Percentiles rank a stretch among this genome's conserved stretches.
Conservation (phyloP, 345 rosid species). For the Turnera subulata region DNA sequence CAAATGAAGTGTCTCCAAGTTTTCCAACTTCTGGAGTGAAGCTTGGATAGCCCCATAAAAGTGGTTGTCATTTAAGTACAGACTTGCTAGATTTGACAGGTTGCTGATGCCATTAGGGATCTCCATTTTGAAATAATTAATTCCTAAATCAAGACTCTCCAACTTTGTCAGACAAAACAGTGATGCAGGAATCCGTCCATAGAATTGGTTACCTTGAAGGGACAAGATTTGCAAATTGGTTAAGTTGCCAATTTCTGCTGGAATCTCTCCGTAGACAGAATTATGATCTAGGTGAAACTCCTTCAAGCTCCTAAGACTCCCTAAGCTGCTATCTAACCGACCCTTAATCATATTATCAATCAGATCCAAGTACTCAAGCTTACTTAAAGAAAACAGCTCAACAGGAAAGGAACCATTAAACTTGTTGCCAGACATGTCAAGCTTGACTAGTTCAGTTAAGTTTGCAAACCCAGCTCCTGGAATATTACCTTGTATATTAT, state of each 20-base stretch:
- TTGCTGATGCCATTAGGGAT: background rate
- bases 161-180: background rate
- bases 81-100: background rate
- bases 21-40: background rate
- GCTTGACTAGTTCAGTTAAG: background rate
- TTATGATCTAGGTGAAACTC: background rate
- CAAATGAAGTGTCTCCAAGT: background rate
- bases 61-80: background rate
- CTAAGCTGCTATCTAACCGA: background rate
- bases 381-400: background rate
- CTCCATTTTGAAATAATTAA: background rate
- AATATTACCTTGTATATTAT: background rate
- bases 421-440: background rate
- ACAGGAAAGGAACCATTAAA: background rate
- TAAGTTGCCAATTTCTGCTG: background rate
- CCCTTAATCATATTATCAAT: background rate
- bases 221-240: background rate
- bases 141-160: background rate
- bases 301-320: background rate
- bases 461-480: background rate
- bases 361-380: background rate
- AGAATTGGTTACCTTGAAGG: background rate
- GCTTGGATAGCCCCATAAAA: background rate
- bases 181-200: slow-evolving; percentile 1
- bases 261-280: background rate